A percentile compares a stretch with the other conserved stretches of the same genome.
Conservation (phyloP, 2,329 filamentous ascomycete genomes). For the Atkinsonella hypoxylon region DNA sequence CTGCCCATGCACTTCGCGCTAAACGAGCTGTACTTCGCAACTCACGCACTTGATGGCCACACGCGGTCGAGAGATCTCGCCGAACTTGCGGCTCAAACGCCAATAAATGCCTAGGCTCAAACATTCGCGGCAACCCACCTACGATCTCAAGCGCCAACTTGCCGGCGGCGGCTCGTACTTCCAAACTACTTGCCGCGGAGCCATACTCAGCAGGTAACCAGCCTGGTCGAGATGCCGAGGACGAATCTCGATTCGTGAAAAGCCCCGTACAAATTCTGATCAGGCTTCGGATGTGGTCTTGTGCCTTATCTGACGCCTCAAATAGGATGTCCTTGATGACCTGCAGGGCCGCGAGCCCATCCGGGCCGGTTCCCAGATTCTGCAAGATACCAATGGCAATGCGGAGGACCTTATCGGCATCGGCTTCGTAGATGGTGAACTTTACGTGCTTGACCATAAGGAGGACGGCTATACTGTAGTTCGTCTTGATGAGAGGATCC, state of each 20-base stretch:
- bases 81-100: slow-evolving; percentile 31
- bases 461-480: slow-evolving; percentile 36
- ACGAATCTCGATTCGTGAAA: slow-evolving; percentile 18
- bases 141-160: slow-evolving; percentile 36
- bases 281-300: slow-evolving; percentile 36
- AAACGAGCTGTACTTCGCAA: slow-evolving; percentile 36
- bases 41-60: slow-evolving; percentile 41
- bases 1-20: slow-evolving; percentile 38
- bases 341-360: slow-evolving; percentile 35
- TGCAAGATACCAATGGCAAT: slow-evolving; percentile 36
- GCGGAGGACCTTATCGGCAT: slow-evolving; percentile 33
- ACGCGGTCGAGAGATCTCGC: slow-evolving; percentile 35
- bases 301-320: slow-evolving; percentile 32
- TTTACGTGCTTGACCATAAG: slow-evolving; percentile 36
- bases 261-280: slow-evolving; percentile 33
- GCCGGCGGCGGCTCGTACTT: slow-evolving; percentile 26
- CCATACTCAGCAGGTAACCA: slow-evolving; percentile 21
- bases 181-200: slow-evolving; percentile 7
- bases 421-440: slow-evolving; percentile 39
- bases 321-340: slow-evolving; percentile 37
- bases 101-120: slow-evolving; percentile 34
- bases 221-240: slow-evolving; percentile 13
- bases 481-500: slow-evolving; percentile 20
- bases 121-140: slow-evolving; percentile 32
- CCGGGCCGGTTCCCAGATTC: slow-evolving; percentile 27